phyloP scores from a whole-genome alignment of 345 rosid genomes.

The Arabidopsis thaliana region TAIR10.1 NC_003070.9:4930501-4931000 shows the following conservation, averaged over 20 bases:
- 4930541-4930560: conserved; percentile 1
- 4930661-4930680: conserved; percentile 47
- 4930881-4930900: conserved; percentile 9
- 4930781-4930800: conserved; percentile 40
- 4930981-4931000: not conserved
- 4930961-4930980: conserved; percentile 5
- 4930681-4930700: conserved; percentile 40
- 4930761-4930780: conserved; percentile 35
- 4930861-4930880: conserved; percentile 23
- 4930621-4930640: conserved; percentile 57
- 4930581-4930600: conserved; percentile 46
- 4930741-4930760: conserved; percentile 40
- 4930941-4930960: not conserved
- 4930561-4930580: conserved; percentile 30
- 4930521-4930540: not conserved
- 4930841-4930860: conserved; percentile 1
- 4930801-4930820: conserved; percentile 39
- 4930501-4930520: not conserved
- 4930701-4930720: conserved; percentile 38
- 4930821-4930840: not conserved
- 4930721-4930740: conserved; percentile 17
- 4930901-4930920: too few relatives aligned
- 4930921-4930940: too few relatives aligned
- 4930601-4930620: conserved; percentile 48
- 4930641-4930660: conserved; percentile 68